phyloP scores from a whole-genome alignment of 2,329 filamentous ascomycete genomes.

The Talaromyces piceae region DNA sequence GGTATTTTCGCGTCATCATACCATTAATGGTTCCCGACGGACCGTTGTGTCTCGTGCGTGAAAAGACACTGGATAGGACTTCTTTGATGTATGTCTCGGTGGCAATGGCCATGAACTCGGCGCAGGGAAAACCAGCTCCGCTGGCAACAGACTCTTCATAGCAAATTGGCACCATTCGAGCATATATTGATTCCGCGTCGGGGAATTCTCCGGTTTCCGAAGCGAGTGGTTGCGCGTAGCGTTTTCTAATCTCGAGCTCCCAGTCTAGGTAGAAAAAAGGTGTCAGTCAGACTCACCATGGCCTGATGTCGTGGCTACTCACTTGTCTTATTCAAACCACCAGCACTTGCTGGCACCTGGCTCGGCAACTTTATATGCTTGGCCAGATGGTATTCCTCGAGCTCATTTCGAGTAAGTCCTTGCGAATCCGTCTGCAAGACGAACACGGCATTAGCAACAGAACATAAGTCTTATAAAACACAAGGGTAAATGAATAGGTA shows the following conservation, averaged over 20 bases:
- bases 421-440: conserved; percentile 29
- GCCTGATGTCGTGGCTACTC: conserved; percentile 26
- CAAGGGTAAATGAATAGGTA: too few relatives aligned
- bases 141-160: conserved; percentile 56
- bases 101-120: conserved; percentile 54
- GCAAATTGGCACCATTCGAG: conserved; percentile 57
- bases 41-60: conserved; percentile 49
- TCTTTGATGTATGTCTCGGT: conserved; percentile 59
- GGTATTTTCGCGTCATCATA: conserved; percentile 74
- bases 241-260: conserved; percentile 59
- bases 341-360: conserved; percentile 61
- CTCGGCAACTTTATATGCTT: conserved; percentile 48
- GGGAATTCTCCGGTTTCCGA: conserved; percentile 58
- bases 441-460: conserved; percentile 3
- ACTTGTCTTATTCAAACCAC: conserved; percentile 74
- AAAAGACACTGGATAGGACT: conserved; percentile 48
- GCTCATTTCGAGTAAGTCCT: conserved; percentile 23
- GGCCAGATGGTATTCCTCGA: conserved; percentile 39
- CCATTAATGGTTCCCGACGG: conserved; percentile 59
- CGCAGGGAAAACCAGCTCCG: conserved; percentile 46
- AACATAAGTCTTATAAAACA: too few relatives aligned
- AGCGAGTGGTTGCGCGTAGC: conserved; percentile 55
- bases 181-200: conserved; percentile 48
- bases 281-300: neutral
- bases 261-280: conserved; percentile 38